A percentile compares a stretch with the other conserved stretches of the same genome.
These are phyloP conservation scores for Mycena capillaripes DNA, from an alignment of 768 basidiomycete genomes.

Conservation along the genomic window DNA sequence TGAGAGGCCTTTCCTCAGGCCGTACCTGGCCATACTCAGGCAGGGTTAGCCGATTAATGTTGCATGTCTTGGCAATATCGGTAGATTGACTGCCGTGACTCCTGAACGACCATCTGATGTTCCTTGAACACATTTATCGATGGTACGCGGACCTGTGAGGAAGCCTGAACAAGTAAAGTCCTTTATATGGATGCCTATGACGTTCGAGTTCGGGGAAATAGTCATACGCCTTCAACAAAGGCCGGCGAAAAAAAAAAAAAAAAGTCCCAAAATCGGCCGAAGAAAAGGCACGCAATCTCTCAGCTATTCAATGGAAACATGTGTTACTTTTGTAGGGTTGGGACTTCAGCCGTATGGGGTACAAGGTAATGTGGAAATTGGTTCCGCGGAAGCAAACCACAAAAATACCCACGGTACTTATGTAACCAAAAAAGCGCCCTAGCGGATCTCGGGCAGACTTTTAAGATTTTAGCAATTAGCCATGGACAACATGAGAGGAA, in stretches of 20 bases:
- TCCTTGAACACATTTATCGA: constrained; percentile 20
- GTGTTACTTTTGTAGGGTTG: constrained; percentile 14
- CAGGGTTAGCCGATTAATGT: background rate
- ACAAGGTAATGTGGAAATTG: background rate
- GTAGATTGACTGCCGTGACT: constrained; percentile 1
- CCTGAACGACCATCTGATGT: constrained; percentile 20
- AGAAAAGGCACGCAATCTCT: constrained; percentile 16
- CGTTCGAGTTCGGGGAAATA: constrained; percentile 2
- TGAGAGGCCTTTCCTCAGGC: no score
- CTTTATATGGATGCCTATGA: constrained; percentile 10
- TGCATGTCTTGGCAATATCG: constrained; percentile 8
- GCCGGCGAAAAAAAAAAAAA: background rate
- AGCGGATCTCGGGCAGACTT: constrained; percentile 31
- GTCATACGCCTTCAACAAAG: constrained; percentile 3
- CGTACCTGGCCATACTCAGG: background rate
- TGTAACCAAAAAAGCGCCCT: background rate
- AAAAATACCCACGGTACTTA: constrained; percentile 16
- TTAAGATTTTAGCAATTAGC: constrained; percentile 33
- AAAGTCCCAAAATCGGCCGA: background rate
- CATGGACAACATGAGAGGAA: constrained; percentile 22
- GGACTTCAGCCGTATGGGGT: background rate
- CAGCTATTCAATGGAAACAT: constrained; percentile 16
- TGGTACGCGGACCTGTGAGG: constrained; percentile 12
- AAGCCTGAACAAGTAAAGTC: constrained; percentile 11
- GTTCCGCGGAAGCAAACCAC: constrained; percentile 35